Evolutionary conservation across 1,284 basidiomycete species (phyloP).

Genomic region (Trametes polyzona): DNA sequence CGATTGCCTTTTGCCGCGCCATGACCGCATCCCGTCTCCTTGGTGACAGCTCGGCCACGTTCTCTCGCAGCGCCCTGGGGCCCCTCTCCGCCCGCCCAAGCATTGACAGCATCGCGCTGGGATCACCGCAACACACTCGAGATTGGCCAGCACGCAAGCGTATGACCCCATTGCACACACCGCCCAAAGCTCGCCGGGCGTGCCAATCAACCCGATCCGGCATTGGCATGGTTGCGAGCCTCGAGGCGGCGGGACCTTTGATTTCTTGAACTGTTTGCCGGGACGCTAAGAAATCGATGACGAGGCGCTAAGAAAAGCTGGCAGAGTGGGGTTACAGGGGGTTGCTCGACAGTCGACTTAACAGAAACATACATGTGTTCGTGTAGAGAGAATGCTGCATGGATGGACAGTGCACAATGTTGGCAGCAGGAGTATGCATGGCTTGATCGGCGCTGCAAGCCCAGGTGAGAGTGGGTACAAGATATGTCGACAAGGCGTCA

Average conservation of each 20-base stretch:
- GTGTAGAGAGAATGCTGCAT: no score
- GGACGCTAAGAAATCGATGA: slow-evolving; percentile 8
- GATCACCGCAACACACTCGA: background rate
- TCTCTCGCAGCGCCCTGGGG: background rate
- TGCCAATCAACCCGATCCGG: background rate
- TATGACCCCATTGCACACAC: background rate
- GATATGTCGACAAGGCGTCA: no score
- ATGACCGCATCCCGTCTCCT: slow-evolving; percentile 2
- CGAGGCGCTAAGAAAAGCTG: background rate
- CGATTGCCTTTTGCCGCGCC: background rate
- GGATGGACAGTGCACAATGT: background rate
- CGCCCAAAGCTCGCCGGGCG: background rate
- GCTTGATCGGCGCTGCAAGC: no score
- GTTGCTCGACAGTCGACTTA: background rate
- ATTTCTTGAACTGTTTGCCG: background rate
- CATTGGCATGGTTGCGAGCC: background rate
- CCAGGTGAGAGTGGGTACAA: no score
- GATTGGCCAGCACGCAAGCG: background rate
- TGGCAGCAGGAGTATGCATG: no score
- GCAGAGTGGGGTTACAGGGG: no score
- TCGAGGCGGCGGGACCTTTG: background rate
- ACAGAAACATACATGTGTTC: background rate
- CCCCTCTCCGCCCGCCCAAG: no score
- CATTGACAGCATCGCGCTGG: background rate
- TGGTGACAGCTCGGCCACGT: background rate